Percentiles rank a stretch among this genome's conserved stretches.
phyloP scores from a whole-genome alignment of 1,284 basidiomycete genomes.

The Leucoagaricus sp. region DNA sequence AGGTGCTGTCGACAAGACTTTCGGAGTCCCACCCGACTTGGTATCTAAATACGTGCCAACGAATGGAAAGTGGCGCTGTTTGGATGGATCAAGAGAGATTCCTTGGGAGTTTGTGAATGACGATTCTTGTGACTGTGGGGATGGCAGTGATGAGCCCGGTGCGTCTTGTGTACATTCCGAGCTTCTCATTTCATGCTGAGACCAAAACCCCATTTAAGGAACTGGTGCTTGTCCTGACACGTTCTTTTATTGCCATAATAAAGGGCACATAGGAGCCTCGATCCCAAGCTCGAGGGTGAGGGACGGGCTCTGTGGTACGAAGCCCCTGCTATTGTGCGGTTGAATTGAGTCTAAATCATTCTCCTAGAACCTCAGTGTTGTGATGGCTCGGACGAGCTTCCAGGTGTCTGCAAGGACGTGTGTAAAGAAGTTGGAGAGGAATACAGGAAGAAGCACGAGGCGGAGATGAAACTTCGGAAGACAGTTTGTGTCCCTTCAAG shows the following conservation, averaged over 20 bases:
- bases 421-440: constrained; percentile 80
- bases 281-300: constrained; percentile 87
- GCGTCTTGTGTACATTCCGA: constrained; percentile 13
- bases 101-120: constrained; percentile 85
- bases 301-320: constrained; percentile 92
- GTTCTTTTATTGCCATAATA: constrained; percentile 87
- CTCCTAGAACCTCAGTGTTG: constrained; percentile 89
- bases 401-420: constrained; percentile 78
- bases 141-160: constrained; percentile 95
- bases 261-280: constrained; percentile 81
- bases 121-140: constrained; percentile 93
- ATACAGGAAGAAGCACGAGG: constrained; percentile 67
- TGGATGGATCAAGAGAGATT: constrained; percentile 74
- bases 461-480: constrained; percentile 75
- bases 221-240: constrained; percentile 84
- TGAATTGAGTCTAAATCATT: constrained; percentile 10
- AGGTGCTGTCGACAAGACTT: constrained; percentile 44
- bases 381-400: constrained; percentile 93
- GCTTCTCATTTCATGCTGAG: not conserved
- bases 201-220: constrained; percentile 44
- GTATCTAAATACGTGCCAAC: constrained; percentile 48
- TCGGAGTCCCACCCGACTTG: constrained; percentile 50
- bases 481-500: constrained; percentile 54
- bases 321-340: not conserved
- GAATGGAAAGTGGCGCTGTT: constrained; percentile 65